Evolutionary conservation across 441 rosid species (phyloP), one percentile per base, ranked within the genome.

Genomic region (Brassica hybrid): DNA sequence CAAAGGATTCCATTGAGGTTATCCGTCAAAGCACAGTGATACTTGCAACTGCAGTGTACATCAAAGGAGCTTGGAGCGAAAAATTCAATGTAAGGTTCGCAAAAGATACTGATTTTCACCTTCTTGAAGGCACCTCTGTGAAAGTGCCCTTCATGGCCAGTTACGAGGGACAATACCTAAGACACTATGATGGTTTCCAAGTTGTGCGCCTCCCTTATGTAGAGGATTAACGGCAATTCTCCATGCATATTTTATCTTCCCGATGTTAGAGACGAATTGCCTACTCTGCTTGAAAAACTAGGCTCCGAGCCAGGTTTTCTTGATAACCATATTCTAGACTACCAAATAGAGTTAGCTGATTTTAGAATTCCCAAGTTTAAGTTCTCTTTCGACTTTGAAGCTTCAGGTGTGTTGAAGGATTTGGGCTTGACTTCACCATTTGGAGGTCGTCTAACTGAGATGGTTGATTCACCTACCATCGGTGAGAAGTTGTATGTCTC

Each of bases 121-220:
- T 90, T 73, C 71, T 83, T 57, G 79, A 80, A 61, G 97, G 92
- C 21, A 83, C 73, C 71, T 61, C 84, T 12, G 83, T 90, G 72
- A 75, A 56, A 13, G 94, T 79, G 14, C 94, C 96, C 3, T 94
- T 88, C 77, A 90, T 94, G 97, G 82, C 90, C 52, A 85, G 81
- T 81, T 38, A 77, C 72, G 77, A 91, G 84, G 63, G 85, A 43
- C 95, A 90, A 73, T 57, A 58, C 18, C 59, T 86, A 10, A 1
- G 80, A 2, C 68, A 75, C 50, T 89, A 83, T 63, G 81, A 87
- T 57, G 86, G 85, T 76, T 93, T 89, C 82, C 88, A 90, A 73
- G 93, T 93, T 67, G 75, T 90, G 14, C 69, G 88, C 3, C 93
- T 93, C 54, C 93, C 91, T 25, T 91, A 90, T 65, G 91, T 92